These are phyloP conservation scores for Ramalina intermedia DNA, from an alignment of 495 filamentous ascomycete genomes.

Conservation along the genomic window DNA sequence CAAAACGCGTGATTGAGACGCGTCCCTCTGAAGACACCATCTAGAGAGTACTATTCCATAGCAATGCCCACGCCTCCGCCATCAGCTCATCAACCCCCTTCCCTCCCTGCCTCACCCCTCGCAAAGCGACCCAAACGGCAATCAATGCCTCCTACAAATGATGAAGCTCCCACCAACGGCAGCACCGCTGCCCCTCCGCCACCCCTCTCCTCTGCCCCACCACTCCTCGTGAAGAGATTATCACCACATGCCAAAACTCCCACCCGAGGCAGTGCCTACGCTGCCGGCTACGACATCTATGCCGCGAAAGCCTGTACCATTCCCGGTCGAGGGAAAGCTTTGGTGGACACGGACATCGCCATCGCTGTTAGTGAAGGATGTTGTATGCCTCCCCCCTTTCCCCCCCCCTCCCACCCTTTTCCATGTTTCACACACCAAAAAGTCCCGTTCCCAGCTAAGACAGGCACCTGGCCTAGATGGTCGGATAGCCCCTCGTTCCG, in stretches of 20 bases:
- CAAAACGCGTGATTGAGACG: neutral
- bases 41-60: neutral
- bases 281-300: slow-evolving; percentile 89
- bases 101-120: slow-evolving; percentile 45
- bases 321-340: slow-evolving; percentile 64
- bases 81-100: slow-evolving; percentile 23
- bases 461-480: slow-evolving; percentile 43
- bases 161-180: slow-evolving; percentile 20
- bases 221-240: slow-evolving; percentile 77
- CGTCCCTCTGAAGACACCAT: neutral
- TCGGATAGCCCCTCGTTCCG: slow-evolving; percentile 79
- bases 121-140: slow-evolving; percentile 47
- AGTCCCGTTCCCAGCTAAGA: neutral
- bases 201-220: slow-evolving; percentile 28
- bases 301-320: slow-evolving; percentile 58
- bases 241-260: slow-evolving; percentile 56
- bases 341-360: slow-evolving; percentile 80
- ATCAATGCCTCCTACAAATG: slow-evolving; percentile 17
- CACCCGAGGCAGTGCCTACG: slow-evolving; percentile 75
- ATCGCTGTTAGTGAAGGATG: slow-evolving; percentile 80
- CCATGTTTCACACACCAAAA: neutral
- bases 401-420: neutral
- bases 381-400: slow-evolving; percentile 39
- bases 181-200: slow-evolving; percentile 9
- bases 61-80: slow-evolving; percentile 10